phyloP scores from a whole-genome alignment of 306 rosid genomes.

The Pterocarpus macrocarpus region DNA sequence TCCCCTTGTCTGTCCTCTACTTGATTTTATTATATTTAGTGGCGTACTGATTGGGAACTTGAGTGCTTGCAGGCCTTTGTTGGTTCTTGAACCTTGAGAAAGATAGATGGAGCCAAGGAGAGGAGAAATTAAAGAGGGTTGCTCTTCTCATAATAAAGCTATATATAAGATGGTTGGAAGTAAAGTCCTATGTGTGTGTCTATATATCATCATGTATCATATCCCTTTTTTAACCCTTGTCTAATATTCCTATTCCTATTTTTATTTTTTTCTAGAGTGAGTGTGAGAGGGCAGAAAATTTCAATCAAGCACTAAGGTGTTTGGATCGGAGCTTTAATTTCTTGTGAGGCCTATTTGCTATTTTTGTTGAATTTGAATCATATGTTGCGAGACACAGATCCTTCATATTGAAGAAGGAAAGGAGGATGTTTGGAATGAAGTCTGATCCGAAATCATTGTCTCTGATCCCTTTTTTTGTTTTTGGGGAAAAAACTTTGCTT shows the following conservation, averaged over 20 bases:
- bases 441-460: slow-evolving; percentile 69
- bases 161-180: slow-evolving; percentile 29
- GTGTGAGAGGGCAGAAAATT: slow-evolving; percentile 20
- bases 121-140: background rate
- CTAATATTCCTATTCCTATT: background rate
- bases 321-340: slow-evolving; percentile 11
- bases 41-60: slow-evolving; percentile 63
- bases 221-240: too few relatives aligned
- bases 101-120: slow-evolving; percentile 35
- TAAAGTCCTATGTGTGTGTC: slow-evolving; percentile 7
- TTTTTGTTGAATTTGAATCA: slow-evolving; percentile 25
- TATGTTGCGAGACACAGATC: slow-evolving; percentile 15
- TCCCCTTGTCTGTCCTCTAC: background rate
- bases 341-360: background rate
- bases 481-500: background rate
- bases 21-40: slow-evolving; percentile 24
- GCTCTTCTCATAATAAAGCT: background rate
- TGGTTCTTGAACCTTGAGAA: slow-evolving; percentile 52
- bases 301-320: slow-evolving; percentile 8
- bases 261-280: background rate
- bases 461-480: background rate
- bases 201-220: background rate
- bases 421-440: slow-evolving; percentile 68
- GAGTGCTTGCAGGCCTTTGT: slow-evolving; percentile 57
- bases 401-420: slow-evolving; percentile 50